A percentile compares a stretch with the other conserved stretches of the same genome.
Conservation (phyloP, 805 yeast genomes). For the Scheffersomyces spartinae region DNA sequence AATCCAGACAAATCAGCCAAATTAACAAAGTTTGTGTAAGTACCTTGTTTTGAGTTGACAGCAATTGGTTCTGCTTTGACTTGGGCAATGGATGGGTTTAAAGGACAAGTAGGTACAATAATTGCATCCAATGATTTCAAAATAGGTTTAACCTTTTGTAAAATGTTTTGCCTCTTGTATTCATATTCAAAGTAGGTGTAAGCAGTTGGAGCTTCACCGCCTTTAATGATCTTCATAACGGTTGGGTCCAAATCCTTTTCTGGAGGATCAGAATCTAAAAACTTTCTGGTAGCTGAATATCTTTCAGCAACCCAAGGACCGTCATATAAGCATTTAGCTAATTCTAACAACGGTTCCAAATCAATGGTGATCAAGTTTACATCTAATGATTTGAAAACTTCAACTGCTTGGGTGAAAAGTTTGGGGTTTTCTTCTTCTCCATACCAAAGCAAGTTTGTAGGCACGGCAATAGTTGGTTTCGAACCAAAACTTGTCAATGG, state of each 20-base stretch:
- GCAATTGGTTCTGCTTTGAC: constrained; percentile 67
- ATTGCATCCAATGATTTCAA: constrained; percentile 60
- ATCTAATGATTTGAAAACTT: constrained; percentile 26
- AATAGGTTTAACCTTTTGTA: constrained; percentile 47
- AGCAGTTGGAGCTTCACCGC: constrained; percentile 72
- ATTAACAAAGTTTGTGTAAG: constrained; percentile 96
- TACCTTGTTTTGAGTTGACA: constrained; percentile 86
- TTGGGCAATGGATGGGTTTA: constrained; percentile 73
- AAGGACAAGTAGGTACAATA: constrained; percentile 88
- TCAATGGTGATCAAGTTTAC: constrained; percentile 48
- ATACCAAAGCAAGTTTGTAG: constrained; percentile 62
- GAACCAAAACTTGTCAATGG: constrained; percentile 50
- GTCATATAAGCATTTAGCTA: constrained; percentile 84
- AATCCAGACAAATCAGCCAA: constrained; percentile 87
- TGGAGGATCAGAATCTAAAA: constrained; percentile 62
- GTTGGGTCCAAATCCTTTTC: constrained; percentile 69
- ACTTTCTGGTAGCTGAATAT: constrained; percentile 69
- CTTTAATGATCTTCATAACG: constrained; percentile 60
- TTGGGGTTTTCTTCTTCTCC: constrained; percentile 72
- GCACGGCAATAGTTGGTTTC: constrained; percentile 65
- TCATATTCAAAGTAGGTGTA: constrained; percentile 78
- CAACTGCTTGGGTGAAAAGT: constrained; percentile 53
- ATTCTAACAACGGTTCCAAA: constrained; percentile 63
- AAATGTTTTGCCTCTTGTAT: constrained; percentile 72
- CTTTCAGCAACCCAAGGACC: constrained; percentile 99